Evolutionary conservation across 257 asterid species (phyloP).

Genomic region (Lantana camara): DNA sequence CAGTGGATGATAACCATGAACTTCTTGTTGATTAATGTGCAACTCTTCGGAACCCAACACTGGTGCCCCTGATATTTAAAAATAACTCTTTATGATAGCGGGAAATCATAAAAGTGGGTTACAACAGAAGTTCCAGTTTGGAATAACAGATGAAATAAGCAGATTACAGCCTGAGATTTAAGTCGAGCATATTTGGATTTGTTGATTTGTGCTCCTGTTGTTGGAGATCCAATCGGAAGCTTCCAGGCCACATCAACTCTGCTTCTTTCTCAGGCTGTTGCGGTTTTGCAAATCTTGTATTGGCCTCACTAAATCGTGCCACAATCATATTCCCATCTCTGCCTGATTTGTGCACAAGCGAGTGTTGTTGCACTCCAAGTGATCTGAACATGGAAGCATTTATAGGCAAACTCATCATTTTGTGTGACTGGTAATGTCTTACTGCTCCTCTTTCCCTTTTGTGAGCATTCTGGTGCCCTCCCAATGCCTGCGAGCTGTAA

Average conservation of each 20-base stretch:
- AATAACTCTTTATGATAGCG: constrained; percentile 20
- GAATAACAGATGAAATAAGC: constrained; percentile 21
- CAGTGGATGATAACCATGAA: constrained; percentile 20
- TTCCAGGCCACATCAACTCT: constrained; percentile 82
- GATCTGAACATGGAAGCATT: constrained; percentile 66
- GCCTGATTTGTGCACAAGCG: constrained; percentile 64
- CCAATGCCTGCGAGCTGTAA: constrained; percentile 93
- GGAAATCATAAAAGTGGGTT: constrained; percentile 27
- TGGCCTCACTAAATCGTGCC: constrained; percentile 47
- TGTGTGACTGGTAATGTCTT: constrained; percentile 62
- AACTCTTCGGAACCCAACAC: constrained; percentile 18
- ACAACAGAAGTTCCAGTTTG: constrained; percentile 20
- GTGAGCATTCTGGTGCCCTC: constrained; percentile 99
- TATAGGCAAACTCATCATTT: constrained; percentile 62
- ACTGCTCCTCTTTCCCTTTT: constrained; percentile 88
- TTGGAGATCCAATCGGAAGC: constrained; percentile 58
- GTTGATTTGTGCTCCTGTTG: constrained; percentile 49
- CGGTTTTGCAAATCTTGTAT: constrained; percentile 42
- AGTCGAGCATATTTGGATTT: constrained; percentile 55
- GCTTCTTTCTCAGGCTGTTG: constrained; percentile 45
- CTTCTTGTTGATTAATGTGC: constrained; percentile 20
- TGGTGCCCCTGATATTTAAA: constrained; percentile 26
- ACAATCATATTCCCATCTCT: constrained; percentile 40
- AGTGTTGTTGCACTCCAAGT: constrained; percentile 78
- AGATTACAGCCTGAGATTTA: constrained; percentile 78